Conservation (phyloP, 2,329 filamentous ascomycete species). For the Paraphaeosphaeria minitans region DNA sequence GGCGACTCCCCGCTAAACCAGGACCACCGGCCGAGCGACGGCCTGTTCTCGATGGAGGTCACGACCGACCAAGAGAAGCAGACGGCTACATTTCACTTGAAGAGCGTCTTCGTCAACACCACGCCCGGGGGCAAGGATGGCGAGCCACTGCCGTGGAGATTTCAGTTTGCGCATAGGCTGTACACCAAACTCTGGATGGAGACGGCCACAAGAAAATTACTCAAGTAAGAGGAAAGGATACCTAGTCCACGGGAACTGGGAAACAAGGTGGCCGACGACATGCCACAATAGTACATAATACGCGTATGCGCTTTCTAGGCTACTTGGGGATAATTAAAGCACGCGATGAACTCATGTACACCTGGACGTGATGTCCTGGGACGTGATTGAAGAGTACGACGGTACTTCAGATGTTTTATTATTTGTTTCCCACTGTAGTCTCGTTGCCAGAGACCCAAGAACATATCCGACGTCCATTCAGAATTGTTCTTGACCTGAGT, state of each 20-base stretch:
- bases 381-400: background rate
- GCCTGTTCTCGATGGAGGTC: constrained; percentile 49
- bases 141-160: constrained; percentile 33
- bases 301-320: too few relatives aligned
- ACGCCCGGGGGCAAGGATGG: constrained; percentile 40
- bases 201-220: constrained; percentile 45
- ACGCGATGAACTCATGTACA: too few relatives aligned
- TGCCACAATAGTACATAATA: too few relatives aligned
- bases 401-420: background rate
- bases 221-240: constrained; percentile 30
- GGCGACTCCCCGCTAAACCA: constrained; percentile 43
- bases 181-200: constrained; percentile 52
- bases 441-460: too few relatives aligned
- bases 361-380: too few relatives aligned
- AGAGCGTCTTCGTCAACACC: constrained; percentile 48
- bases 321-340: too few relatives aligned
- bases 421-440: background rate
- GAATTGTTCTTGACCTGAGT: background rate
- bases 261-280: too few relatives aligned
- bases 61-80: constrained; percentile 42
- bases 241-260: background rate
- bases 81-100: constrained; percentile 47
- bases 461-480: background rate
- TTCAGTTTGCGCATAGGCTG: constrained; percentile 41
- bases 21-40: constrained; percentile 39